Evolutionary conservation across 495 filamentous ascomycete species (phyloP), one percentile per base, ranked within the genome.

Genomic region (Penicillium coffeae): DNA sequence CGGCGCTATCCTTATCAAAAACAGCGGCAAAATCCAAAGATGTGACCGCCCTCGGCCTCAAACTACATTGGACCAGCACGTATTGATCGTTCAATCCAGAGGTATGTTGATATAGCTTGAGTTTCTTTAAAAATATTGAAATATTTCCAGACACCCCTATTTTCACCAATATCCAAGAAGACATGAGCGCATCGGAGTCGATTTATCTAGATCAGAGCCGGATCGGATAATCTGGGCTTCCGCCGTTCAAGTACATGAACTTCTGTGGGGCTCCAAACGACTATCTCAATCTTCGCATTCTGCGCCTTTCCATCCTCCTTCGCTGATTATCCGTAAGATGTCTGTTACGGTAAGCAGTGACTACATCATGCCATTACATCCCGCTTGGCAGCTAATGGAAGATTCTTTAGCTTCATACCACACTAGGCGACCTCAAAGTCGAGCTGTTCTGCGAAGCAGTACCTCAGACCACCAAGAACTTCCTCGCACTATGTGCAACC

Each of bases 381-480:
- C 14, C 15, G 21, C 2, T 45, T 59, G 25, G 55, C 36, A 18
- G 2, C 20, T 36, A 1, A 8, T 19, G 80, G 10, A 10, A 4
- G 10, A 30, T 30, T 78, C 73, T 79, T 54, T 81, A 93, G 67
- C 79, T 98, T 9, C 90, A 96, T 72, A 98, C 93, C 35, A 87
- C 83, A 14, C 78, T 85, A 45, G 93, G 93, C 54, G 87, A 92
- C 68, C 79, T 98, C 60, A 98, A 97, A 70, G 82, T 97, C 64
- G 93, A 98, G 65, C 73, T 98, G 45, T 97, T 96, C 72, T 96
- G 92, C 72, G 89, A 95, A 72, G 83, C 85, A 58, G 88, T 94
- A 21, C 93, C 93, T 42, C 85, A 94, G 66, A 96, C 94, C 2
- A 83, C 88, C 46, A 84, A 90, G 86, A 98, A 97, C 73, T 98